Evolutionary conservation across 2,329 filamentous ascomycete genomes (phyloP).

Genomic region (Sphaerulina musiva): DNA sequence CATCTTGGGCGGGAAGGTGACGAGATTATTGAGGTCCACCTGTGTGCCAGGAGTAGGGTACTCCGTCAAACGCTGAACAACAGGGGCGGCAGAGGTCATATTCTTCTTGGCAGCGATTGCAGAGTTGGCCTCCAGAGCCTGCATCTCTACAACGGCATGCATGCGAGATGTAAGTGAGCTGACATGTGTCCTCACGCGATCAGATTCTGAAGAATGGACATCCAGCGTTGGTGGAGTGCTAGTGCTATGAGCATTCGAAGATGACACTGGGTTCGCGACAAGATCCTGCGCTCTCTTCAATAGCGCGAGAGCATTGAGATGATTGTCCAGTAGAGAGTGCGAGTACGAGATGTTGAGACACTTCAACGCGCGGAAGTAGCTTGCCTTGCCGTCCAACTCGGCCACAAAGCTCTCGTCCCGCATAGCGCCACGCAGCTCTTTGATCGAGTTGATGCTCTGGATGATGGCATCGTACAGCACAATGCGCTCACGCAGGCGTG

Average conservation of each 20-base stretch:
- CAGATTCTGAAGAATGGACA: conserved; percentile 54
- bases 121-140: conserved; percentile 52
- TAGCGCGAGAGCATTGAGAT: conserved; percentile 77
- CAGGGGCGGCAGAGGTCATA: conserved; percentile 47
- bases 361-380: conserved; percentile 87
- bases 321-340: conserved; percentile 65
- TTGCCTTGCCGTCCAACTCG: conserved; percentile 69
- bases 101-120: conserved; percentile 43
- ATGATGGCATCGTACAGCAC: conserved; percentile 87
- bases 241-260: conserved; percentile 25
- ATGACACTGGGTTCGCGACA: conserved; percentile 35
- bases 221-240: conserved; percentile 58
- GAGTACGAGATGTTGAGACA: conserved; percentile 80
- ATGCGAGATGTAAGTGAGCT: conserved; percentile 69
- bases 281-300: conserved; percentile 65
- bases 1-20: conserved; percentile 78
- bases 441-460: conserved; percentile 84
- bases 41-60: conserved; percentile 58
- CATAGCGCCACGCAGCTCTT: conserved; percentile 81
- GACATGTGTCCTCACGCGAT: conserved; percentile 57
- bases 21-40: conserved; percentile 71
- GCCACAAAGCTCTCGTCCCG: conserved; percentile 69
- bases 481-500: conserved; percentile 74
- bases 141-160: conserved; percentile 78
- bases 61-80: conserved; percentile 68